Conservation (phyloP, 2,329 filamentous ascomycete species). For the Talaromyces sp. region DNA sequence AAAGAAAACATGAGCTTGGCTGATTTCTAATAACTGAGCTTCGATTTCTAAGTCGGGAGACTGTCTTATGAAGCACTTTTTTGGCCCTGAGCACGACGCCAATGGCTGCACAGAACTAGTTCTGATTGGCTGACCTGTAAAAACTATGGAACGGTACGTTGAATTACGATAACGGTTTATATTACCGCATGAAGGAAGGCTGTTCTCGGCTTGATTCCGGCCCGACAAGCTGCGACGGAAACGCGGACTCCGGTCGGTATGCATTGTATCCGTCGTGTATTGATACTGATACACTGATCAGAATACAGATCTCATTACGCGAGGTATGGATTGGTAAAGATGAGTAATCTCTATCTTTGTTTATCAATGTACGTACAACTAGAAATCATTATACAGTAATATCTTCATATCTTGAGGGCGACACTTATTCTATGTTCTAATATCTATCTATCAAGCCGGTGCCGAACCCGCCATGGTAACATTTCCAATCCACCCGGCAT, state of each 20-base stretch:
- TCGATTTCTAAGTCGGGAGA: neutral
- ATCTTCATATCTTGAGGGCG: no score
- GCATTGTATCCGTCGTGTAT: neutral
- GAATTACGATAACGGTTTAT: neutral
- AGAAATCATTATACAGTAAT: no score
- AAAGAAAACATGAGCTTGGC: neutral
- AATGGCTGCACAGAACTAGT: neutral
- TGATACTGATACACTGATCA: neutral
- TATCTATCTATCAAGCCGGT: neutral
- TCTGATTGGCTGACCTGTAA: no score
- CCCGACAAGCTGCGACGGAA: neutral
- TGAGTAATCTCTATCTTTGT: no score
- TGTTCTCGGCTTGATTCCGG: no score
- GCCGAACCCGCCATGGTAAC: slow-evolving; percentile 5
- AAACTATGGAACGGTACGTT: neutral
- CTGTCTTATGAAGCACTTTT: neutral
- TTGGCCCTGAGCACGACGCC: neutral
- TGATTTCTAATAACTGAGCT: neutral
- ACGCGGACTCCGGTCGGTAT: neutral
- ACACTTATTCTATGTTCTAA: no score
- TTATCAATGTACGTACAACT: neutral
- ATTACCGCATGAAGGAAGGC: neutral
- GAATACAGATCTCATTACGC: neutral
- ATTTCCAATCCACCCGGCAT: neutral
- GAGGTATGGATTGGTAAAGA: no score